These are phyloP conservation scores for Avicennia marina DNA, from an alignment of 257 asterid species.

Conservation along the genomic window DNA sequence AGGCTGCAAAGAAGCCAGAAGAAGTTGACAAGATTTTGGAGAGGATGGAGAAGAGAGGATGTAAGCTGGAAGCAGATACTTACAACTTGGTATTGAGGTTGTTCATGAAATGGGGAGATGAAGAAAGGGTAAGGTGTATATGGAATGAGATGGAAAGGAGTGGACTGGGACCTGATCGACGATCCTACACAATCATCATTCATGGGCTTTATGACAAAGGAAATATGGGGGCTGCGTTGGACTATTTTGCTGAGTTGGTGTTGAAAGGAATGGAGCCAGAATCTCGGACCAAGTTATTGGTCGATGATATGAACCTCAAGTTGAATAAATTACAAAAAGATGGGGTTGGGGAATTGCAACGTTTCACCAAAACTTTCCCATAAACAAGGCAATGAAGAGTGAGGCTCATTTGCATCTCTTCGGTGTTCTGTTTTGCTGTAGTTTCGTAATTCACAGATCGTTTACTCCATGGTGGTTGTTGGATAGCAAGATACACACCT, in stretches of 20 bases:
- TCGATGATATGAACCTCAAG: conserved; percentile 44
- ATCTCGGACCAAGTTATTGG: conserved; percentile 50
- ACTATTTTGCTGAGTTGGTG: conserved; percentile 53
- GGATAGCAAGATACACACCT: no score
- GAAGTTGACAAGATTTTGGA: conserved; percentile 53
- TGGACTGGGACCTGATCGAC: conserved; percentile 66
- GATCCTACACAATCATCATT: conserved; percentile 65
- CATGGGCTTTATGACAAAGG: conserved; percentile 58
- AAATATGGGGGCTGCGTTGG: conserved; percentile 35
- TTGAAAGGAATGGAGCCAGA: conserved; percentile 59
- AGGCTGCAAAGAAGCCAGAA: conserved; percentile 36
- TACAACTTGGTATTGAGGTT: conserved; percentile 64
- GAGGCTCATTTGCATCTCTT: no score
- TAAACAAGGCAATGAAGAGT: no score
- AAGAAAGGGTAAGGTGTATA: conserved; percentile 23
- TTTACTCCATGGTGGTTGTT: no score
- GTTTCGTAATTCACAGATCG: no score
- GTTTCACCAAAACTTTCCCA: no score
- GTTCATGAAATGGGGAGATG: conserved; percentile 63
- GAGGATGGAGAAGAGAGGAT: conserved; percentile 54
- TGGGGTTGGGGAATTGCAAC: no score
- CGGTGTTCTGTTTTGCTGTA: no score
- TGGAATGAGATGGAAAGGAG: conserved; percentile 77
- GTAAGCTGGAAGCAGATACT: conserved; percentile 40
- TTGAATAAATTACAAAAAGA: no score